Evolutionary conservation across 371 early-diverging fungal species (phyloP), one percentile per base, ranked within the genome.

Genomic region (Rhizomucor miehei): DNA sequence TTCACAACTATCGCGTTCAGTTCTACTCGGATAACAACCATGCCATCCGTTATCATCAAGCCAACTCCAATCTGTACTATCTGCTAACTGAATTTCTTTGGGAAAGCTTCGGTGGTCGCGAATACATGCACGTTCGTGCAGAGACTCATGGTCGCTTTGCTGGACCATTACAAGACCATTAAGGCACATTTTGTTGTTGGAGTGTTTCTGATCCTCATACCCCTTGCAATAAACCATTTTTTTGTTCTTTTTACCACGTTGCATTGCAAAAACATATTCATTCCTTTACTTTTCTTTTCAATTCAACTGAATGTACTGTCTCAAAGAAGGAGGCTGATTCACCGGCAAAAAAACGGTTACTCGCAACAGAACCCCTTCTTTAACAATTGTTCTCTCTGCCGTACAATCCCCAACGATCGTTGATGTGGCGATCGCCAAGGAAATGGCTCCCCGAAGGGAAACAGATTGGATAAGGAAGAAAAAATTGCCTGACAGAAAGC

Each of bases 1-100:
- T 93, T 38, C 87, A 85, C 41, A 81, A 82, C 19, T 94, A 90
- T 68, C 88, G 85, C 43, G 81, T 91, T 9, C 93, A 92, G 41
- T 81, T 85, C 53, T 95, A 84, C 68, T 84, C 97, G 0, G 98
- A 98, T 65, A 91, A 85, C 44, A 92, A 97, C 67, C 99, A 98
- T 71, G 63, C 80, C n/a, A 96, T 98, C 53, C 57, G 67, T 41
- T 71, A 77, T 37, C 81, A 87, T 55, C 80, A 82, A 46, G 91
- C 90, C 12, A 81, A 86, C 44, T 68, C 72, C 10, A 85, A 87
- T 43, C 73, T 90, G 13, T 87, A 78, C 37, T 60, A 71, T 49
- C 50, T 73, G 20, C 45, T 78, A 19, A 75, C 79, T 2, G 64
- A 72, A 10, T 75, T 61, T 52, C 45, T 78, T 17, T 75, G 69